Conservation (phyloP, 1,284 basidiomycete genomes). For the Laetiporus sulphureus region DNA sequence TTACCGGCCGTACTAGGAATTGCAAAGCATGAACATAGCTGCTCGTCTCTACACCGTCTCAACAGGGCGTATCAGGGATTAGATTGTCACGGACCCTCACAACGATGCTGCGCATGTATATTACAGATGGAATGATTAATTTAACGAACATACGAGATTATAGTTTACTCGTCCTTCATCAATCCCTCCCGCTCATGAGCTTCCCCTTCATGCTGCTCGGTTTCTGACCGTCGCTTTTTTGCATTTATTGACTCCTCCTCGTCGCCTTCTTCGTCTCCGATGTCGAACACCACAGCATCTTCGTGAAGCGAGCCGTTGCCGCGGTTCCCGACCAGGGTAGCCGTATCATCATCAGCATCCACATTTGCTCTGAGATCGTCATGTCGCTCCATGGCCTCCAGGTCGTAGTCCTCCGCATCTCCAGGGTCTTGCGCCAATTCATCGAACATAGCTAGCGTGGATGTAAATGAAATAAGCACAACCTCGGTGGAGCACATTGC, state of each 20-base stretch:
- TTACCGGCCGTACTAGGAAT: constrained; percentile 66
- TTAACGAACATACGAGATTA: constrained; percentile 17
- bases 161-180: constrained; percentile 37
- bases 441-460: constrained; percentile 77
- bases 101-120: constrained; percentile 35
- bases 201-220: constrained; percentile 39
- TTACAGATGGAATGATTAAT: constrained; percentile 38
- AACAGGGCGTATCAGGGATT: constrained; percentile 75
- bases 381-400: constrained; percentile 63
- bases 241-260: constrained; percentile 41
- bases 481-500: constrained; percentile 11
- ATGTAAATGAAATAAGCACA: constrained; percentile 29
- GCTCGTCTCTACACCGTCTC: constrained; percentile 79
- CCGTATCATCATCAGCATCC: constrained; percentile 63
- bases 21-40: constrained; percentile 91
- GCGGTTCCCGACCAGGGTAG: constrained; percentile 56
- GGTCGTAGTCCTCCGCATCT: constrained; percentile 90
- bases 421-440: constrained; percentile 85
- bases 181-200: constrained; percentile 58
- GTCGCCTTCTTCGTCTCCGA: constrained; percentile 81
- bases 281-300: constrained; percentile 86
- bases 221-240: constrained; percentile 40
- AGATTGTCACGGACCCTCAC: constrained; percentile 12
- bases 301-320: constrained; percentile 45
- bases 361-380: constrained; percentile 37